These are phyloP conservation scores for Starmerella potacharoeniae DNA, from an alignment of 805 yeast species.

Conservation along the genomic window DNA sequence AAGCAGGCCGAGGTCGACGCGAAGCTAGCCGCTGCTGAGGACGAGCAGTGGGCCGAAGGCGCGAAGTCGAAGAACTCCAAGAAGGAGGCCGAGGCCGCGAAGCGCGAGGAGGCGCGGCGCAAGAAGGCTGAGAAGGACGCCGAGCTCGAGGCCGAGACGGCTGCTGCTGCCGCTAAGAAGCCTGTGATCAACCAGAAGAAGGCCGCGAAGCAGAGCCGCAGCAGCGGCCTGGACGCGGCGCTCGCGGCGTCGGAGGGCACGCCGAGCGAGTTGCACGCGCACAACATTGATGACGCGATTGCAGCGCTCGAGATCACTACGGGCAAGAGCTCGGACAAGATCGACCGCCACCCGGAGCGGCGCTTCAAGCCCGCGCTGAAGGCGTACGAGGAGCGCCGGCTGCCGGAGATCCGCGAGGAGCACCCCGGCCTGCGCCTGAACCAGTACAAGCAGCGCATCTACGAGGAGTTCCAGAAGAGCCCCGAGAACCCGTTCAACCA, in stretches of 20 bases:
- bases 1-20: slow-evolving; percentile 44
- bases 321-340: slow-evolving; percentile 33
- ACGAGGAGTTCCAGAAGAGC: slow-evolving; percentile 71
- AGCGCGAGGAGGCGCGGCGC: slow-evolving; percentile 62
- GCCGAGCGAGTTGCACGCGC: slow-evolving; percentile 45
- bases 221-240: slow-evolving; percentile 41
- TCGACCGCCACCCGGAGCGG: slow-evolving; percentile 83
- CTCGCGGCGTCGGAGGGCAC: slow-evolving; percentile 43
- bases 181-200: slow-evolving; percentile 43
- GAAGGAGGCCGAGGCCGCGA: slow-evolving; percentile 53
- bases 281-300: slow-evolving; percentile 66
- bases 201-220: slow-evolving; percentile 56
- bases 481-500: slow-evolving; percentile 80
- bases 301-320: slow-evolving; percentile 64
- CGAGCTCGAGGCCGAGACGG: slow-evolving; percentile 52
- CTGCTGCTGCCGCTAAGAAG: slow-evolving; percentile 44
- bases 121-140: slow-evolving; percentile 78
- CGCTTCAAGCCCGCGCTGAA: slow-evolving; percentile 71
- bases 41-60: slow-evolving; percentile 59
- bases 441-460: slow-evolving; percentile 61
- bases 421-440: slow-evolving; percentile 69
- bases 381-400: slow-evolving; percentile 57
- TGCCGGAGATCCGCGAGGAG: slow-evolving; percentile 64
- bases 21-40: slow-evolving; percentile 43
- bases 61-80: slow-evolving; percentile 58